phyloP scores from a whole-genome alignment of 2,329 filamentous ascomycete genomes.

The Reticulascus tulasneorum region DNA sequence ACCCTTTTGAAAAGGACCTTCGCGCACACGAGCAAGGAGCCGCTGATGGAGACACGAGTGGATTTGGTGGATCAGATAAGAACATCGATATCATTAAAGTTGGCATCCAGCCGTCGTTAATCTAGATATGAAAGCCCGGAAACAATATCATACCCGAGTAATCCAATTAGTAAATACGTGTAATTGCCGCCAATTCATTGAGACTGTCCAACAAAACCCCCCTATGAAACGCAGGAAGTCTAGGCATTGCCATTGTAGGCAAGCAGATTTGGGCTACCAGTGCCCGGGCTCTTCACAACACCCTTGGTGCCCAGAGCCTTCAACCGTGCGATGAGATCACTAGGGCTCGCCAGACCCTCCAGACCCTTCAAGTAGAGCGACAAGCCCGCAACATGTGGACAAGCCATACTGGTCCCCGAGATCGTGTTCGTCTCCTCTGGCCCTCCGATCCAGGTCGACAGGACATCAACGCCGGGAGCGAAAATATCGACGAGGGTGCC shows the following conservation, averaged over 20 bases:
- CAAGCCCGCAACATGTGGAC: constrained; percentile 22
- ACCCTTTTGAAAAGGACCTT: too few species aligned
- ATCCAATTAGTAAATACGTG: too few species aligned
- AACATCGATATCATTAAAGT: too few species aligned
- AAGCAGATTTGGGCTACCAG: constrained; percentile 39
- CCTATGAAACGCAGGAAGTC: too few species aligned
- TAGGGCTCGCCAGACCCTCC: constrained; percentile 33
- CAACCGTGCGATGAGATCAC: constrained; percentile 36
- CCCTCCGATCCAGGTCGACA: constrained; percentile 23
- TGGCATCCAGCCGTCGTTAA: too few species aligned
- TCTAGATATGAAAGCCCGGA: too few species aligned
- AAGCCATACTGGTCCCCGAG: background rate
- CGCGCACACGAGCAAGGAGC: too few species aligned
- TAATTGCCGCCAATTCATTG: too few species aligned
- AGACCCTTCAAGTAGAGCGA: constrained; percentile 47
- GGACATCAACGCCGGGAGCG: constrained; percentile 42
- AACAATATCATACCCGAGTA: too few species aligned
- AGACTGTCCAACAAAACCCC: too few species aligned
- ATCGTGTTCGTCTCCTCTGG: background rate
- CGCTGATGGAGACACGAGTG: too few species aligned
- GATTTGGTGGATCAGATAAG: too few species aligned
- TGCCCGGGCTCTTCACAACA: constrained; percentile 26
- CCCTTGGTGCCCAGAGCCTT: constrained; percentile 34
- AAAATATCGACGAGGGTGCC: constrained; percentile 45
- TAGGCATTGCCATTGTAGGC: constrained; percentile 43